A percentile compares a stretch with the other conserved stretches of the same genome.
These are phyloP conservation scores for Ophiostoma fasciatum DNA, from an alignment of 2,329 filamentous ascomycete genomes.

Conservation along the genomic window DNA sequence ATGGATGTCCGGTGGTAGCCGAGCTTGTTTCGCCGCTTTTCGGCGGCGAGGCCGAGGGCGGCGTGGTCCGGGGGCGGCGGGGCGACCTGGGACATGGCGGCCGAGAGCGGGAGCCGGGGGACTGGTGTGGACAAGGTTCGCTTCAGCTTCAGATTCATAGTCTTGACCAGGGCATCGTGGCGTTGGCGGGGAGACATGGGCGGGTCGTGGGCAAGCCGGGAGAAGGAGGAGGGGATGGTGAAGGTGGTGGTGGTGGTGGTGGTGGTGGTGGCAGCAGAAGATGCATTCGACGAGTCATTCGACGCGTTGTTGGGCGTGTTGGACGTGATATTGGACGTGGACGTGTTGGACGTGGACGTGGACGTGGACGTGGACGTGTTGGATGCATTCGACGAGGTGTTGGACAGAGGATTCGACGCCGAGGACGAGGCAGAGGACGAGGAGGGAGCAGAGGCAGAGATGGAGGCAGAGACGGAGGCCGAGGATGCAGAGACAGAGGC, in stretches of 20 bases:
- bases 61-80: too few species aligned
- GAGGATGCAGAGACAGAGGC: conserved; percentile 25
- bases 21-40: conserved; percentile 68
- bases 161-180: too few species aligned
- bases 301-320: conserved; percentile 19
- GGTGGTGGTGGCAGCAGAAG: too few species aligned
- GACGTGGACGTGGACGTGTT: conserved; percentile 9
- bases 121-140: too few species aligned
- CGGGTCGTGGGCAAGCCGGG: too few species aligned
- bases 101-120: too few species aligned
- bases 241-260: too few species aligned
- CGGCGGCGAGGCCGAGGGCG: too few species aligned
- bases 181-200: too few species aligned
- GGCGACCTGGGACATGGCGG: too few species aligned
- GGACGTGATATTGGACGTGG: conserved; percentile 14
- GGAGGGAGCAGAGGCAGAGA: conserved; percentile 18
- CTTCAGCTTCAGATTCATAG: too few species aligned
- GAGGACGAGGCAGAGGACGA: conserved; percentile 8
- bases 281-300: conserved; percentile 9
- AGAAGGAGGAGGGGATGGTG: too few species aligned
- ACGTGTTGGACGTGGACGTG: conserved; percentile 16
- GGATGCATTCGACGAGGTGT: conserved; percentile 7
- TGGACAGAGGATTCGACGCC: not conserved
- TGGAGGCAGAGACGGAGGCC: conserved; percentile 17
- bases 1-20: conserved; percentile 93